Evolutionary conservation across 2,329 filamentous ascomycete species (phyloP), one percentile per base, ranked within the genome.

Genomic region (Lachnellula hyalina): DNA sequence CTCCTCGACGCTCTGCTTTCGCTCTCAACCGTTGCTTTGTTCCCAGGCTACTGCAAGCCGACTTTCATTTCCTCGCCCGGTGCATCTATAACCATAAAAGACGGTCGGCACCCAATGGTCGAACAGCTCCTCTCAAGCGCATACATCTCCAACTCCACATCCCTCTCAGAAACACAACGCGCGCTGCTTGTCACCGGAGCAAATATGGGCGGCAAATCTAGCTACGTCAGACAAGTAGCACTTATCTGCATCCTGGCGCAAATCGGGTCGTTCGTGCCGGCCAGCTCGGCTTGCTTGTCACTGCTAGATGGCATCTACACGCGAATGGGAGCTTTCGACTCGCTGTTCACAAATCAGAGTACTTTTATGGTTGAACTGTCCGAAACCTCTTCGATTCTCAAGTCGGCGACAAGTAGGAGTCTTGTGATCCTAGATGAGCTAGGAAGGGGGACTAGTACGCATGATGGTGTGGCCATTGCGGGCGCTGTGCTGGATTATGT

Each of bases 181-280:
- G 66, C 67, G 11, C 61, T 70, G 0, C 85, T 97, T 53, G 86
- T 99, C 65, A 99, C 94, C 0, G 94, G 94, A 0, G 94, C 94
- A 32, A 99, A 99, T 74, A 99, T 99, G 94, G 94, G 94, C 65
- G 94, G 94, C 54, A 99, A 99, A 70, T 96, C 90, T n/a, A 94
- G 88, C 55, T 99, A 96, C 71, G 93, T 99, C 21, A 90, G 94
- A 51, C 89, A 92, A 62, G 85, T 96, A 45, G 93, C 94, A 9
- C 83, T 99, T 6, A 90, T 97, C 59, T 83, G 88, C 47, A 92
- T 99, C 65, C 92, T 99, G 76, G 91, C 90, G 7, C 94, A 99
- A 69, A 87, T 96, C 60, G 94, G 94, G 49, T 95, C 89, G 38
- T 99, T 92, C 71, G 91, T 99, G 0, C 94, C 94, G 2, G 93